Conservation (phyloP, 768 basidiomycete genomes). For the Termitomyces bulborhizus region DNA sequence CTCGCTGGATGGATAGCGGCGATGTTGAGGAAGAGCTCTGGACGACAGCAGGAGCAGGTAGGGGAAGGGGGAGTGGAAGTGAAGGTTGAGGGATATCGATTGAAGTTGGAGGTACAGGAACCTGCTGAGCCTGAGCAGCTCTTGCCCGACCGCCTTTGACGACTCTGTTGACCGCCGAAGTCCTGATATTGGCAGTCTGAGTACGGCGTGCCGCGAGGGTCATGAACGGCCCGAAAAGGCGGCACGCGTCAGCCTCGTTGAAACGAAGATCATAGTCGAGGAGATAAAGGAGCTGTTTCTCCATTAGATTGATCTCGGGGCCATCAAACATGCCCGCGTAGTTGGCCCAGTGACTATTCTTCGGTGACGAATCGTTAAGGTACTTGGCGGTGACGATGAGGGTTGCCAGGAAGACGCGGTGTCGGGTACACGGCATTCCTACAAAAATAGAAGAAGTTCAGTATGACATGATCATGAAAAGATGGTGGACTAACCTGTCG, state of each 20-base stretch:
- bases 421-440: slow-evolving; percentile 86
- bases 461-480: slow-evolving; percentile 3
- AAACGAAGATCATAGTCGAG: slow-evolving; percentile 93
- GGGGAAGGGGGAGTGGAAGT: slow-evolving; percentile 22
- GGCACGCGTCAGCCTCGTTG: slow-evolving; percentile 73
- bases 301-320: slow-evolving; percentile 90
- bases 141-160: slow-evolving; percentile 45
- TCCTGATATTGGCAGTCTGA: slow-evolving; percentile 32
- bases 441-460: slow-evolving; percentile 16
- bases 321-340: slow-evolving; percentile 74
- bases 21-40: slow-evolving; percentile 37
- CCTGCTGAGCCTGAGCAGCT: slow-evolving; percentile 37
- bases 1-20: slow-evolving; percentile 38
- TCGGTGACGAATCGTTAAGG: slow-evolving; percentile 92
- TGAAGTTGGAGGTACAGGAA: slow-evolving; percentile 35
- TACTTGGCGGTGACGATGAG: slow-evolving; percentile 97
- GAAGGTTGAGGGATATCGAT: slow-evolving; percentile 30
- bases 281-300: slow-evolving; percentile 88
- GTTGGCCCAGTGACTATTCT: slow-evolving; percentile 89
- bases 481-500: slow-evolving; percentile 59
- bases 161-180: slow-evolving; percentile 47
- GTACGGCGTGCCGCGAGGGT: slow-evolving; percentile 13
- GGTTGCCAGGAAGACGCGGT: slow-evolving; percentile 92
- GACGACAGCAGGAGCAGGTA: slow-evolving; percentile 29
- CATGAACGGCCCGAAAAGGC: slow-evolving; percentile 68